phyloP scores from a whole-genome alignment of 2,329 filamentous ascomycete genomes.

The Paraphaeosphaeria minitans region DNA sequence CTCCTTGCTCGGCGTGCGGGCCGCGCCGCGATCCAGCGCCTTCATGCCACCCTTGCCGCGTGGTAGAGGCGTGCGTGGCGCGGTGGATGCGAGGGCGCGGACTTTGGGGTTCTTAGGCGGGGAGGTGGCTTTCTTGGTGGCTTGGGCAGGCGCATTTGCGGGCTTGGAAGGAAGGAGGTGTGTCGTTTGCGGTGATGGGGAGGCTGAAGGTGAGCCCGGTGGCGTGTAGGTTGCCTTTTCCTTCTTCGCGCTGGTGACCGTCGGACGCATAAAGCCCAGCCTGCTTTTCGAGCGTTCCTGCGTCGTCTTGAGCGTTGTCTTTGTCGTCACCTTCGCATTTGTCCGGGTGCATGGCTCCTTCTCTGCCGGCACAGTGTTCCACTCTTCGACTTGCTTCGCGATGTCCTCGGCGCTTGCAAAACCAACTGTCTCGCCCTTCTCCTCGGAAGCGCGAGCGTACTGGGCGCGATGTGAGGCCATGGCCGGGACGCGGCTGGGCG shows the following conservation, averaged over 20 bases:
- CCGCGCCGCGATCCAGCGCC: slow-evolving; percentile 19
- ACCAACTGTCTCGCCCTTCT: not conserved
- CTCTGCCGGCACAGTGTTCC: slow-evolving; percentile 19
- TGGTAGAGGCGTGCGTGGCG: slow-evolving; percentile 10
- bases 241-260: not conserved
- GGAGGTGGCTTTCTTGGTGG: not conserved
- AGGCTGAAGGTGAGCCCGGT: slow-evolving; percentile 11
- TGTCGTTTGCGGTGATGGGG: not conserved
- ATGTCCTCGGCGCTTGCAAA: slow-evolving; percentile 23
- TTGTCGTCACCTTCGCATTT: not conserved
- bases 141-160: too few relatives aligned
- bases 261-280: slow-evolving; percentile 3
- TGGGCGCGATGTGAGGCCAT: not conserved
- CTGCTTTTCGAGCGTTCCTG: too few relatives aligned
- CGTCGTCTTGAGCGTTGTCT: not conserved
- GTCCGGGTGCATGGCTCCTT: not conserved
- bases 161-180: not conserved
- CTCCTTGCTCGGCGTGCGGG: slow-evolving; percentile 31
- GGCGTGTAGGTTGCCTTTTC: slow-evolving; percentile 12
- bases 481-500: slow-evolving; percentile 1
- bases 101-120: slow-evolving; percentile 5
- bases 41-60: not conserved
- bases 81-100: slow-evolving; percentile 8
- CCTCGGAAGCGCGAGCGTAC: slow-evolving; percentile 9
- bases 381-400: slow-evolving; percentile 19